Evolutionary conservation across 2,329 filamentous ascomycete genomes (phyloP).

Genomic region (Zelopaecilomyces penicillatus): DNA sequence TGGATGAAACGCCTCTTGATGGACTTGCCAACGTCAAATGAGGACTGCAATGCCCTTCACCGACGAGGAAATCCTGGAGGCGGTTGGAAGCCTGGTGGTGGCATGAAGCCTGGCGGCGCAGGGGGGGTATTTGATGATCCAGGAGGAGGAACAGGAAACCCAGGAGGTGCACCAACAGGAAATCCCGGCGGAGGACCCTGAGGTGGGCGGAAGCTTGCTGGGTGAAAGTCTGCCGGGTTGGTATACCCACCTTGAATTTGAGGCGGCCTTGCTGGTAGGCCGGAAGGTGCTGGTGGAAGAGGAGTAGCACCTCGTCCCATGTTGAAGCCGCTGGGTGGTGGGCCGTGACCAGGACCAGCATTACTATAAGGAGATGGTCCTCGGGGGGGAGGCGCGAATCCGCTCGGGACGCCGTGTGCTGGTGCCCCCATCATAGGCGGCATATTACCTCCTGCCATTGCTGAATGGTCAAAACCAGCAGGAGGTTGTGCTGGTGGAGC

Average conservation of each 20-base stretch:
- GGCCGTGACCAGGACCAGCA: conserved; percentile 16
- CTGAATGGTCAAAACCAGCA: conserved; percentile 27
- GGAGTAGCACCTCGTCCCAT: conserved; percentile 23
- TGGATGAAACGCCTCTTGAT: no score
- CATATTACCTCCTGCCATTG: conserved; percentile 18
- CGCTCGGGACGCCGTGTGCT: conserved; percentile 25
- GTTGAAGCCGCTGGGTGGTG: conserved; percentile 13
- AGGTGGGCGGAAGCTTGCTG: conserved; percentile 29
- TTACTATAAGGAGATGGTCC: conserved; percentile 28
- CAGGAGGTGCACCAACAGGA: conserved; percentile 27
- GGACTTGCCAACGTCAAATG: no score
- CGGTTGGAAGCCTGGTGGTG: conserved; percentile 37
- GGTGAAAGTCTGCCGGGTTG: conserved; percentile 41
- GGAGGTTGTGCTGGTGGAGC: conserved; percentile 13
- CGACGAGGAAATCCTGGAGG: conserved; percentile 35
- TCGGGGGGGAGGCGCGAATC: conserved; percentile 29
- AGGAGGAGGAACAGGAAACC: conserved; percentile 30
- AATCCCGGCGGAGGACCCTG: conserved; percentile 28
- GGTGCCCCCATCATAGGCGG: conserved; percentile 18
- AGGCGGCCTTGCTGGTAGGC: conserved; percentile 42
- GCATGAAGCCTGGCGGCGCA: conserved; percentile 33
- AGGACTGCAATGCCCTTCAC: conserved; percentile 13
- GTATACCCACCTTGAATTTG: conserved; percentile 36
- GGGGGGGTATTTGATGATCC: conserved; percentile 25
- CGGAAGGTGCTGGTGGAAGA: conserved; percentile 41